Base-by-base conservation (phyloP, 2,329 filamentous ascomycete genomes). In the Pseudophaeomoniella oleicola region DNA sequence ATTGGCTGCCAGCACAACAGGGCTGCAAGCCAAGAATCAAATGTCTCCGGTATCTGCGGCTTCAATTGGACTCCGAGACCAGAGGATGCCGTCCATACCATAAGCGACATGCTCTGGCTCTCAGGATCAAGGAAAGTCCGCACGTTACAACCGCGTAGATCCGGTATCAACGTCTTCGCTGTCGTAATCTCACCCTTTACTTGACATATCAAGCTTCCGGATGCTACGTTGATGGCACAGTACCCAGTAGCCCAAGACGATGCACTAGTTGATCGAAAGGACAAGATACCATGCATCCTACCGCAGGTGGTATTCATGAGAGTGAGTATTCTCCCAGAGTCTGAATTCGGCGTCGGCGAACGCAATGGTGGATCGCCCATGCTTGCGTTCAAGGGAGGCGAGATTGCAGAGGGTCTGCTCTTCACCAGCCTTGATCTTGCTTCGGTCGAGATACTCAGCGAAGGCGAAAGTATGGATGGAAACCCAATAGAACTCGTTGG, bases 241-340 rank as follows among this genome's bases (percentile, higher is more conserved):
- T 66, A 67, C 18, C 63, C 64, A 9, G 63, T 66, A 27, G 61
- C 61, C 64, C 64, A 67, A 32, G 62, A 48, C 27, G 52, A 52
- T 17, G 54, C 58, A 16, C 56, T 51, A 16, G 60, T 51, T 9
- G 55, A 59, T 34, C 63, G 56, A 46, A 67, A 67, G 29, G 61
- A 67, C n/a, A 67, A 56, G 35, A 67, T 66, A 16, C 64, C 64
- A 47, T 67, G 63, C 64, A 67, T 67, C 38, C 64, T 54, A 35
- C 64, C 64, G 48, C 63, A 66, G 2, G 64, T 66, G 15, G 63
- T 66, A 43, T 66, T 67, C 64, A 67, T 67, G 34, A 67, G 49
- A 42, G 66, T 59, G 33, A 67, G 46, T 19, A 67, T 64, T 42
- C 63, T 66, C 17, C 58, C 55, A 5, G 62, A 56, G 47, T 67